Conservation (phyloP, 345 rosid genomes). For the Euphorbia lathyris region DNA sequence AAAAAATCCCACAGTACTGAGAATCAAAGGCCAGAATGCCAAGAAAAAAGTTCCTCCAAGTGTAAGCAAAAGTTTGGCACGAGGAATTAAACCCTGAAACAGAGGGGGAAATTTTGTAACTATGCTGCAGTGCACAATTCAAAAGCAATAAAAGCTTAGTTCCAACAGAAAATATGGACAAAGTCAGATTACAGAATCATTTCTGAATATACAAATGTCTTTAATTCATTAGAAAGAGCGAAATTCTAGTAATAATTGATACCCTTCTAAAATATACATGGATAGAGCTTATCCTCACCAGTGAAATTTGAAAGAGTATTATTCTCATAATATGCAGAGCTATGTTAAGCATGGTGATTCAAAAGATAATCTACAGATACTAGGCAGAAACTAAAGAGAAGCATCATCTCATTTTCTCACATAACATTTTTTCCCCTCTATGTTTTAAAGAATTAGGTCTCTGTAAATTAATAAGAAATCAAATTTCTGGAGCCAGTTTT, state of each 20-base stretch:
- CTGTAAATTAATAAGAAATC: background rate
- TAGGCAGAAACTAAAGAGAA: background rate
- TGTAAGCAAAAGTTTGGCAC: constrained; percentile 73
- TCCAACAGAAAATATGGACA: constrained; percentile 1
- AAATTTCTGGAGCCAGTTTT: background rate
- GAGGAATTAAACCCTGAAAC: constrained; percentile 88
- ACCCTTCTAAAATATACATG: too few species aligned
- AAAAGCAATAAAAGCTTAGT: background rate
- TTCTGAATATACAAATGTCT: background rate
- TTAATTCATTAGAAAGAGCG: background rate
- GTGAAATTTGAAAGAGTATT: background rate
- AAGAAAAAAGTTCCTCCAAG: constrained; percentile 91
- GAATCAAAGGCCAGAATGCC: constrained; percentile 79
- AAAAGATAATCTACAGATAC: background rate
- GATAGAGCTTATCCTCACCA: background rate
- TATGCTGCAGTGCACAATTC: background rate
- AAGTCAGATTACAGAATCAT: background rate
- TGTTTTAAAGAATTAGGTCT: background rate
- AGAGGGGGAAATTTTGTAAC: constrained; percentile 15
- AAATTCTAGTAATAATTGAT: too few species aligned
- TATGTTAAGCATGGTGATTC: background rate
- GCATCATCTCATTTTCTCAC: background rate
- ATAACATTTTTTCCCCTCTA: background rate
- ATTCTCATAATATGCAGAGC: background rate
- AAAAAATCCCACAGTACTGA: constrained; percentile 61